Evolutionary conservation across 495 filamentous ascomycete species (phyloP), one percentile per base, ranked within the genome.

Genomic region (Xeromyces bisporus): DNA sequence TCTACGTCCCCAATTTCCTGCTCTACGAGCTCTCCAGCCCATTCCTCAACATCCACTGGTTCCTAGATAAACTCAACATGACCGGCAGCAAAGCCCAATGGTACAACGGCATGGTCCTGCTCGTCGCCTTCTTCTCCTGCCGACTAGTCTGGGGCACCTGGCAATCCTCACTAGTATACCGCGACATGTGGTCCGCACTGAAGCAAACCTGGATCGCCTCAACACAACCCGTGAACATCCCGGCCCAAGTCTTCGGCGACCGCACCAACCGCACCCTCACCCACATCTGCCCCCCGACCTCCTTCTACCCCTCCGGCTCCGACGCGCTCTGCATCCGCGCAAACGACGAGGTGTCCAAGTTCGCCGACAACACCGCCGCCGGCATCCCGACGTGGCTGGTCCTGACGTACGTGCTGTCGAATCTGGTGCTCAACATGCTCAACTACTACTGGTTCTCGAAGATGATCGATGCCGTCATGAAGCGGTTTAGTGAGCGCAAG

Each of bases 21-120:
- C 82, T 99, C 43, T 99, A 93, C 66, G 89, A 99, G 62, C 79
- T 99, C 34, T 93, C 83, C 32, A 78, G 73, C 42, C 84, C 84
- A 9, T 87, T 92, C 61, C 74, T 91, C 45, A 91, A 93, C 52
- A 80, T 96, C 56, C 89, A 99, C 66, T 99, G 89, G 89, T 96
- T 99, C 69, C 86, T 79, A 48, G 89, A 99, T 62, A 99, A 99
- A 60, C 65, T 94, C 44, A 73, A 80, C 51, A 77, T 93, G 68
- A 99, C 91, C 14, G 89, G 89, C 31, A 79, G 79, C 37, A 64
- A 53, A 10, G 39, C 68, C 27, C 85, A 94, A 55, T 74, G 87
- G 43, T 80, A 86, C 55, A 94, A 94, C 51, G 85, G 85, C 43
- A 72, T 87, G 50, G 40, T 67, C 36, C 47, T 62, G 3, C 56